Conservation (phyloP, 2,329 filamentous ascomycete species). For the Ophiostoma triangulosporum region DNA sequence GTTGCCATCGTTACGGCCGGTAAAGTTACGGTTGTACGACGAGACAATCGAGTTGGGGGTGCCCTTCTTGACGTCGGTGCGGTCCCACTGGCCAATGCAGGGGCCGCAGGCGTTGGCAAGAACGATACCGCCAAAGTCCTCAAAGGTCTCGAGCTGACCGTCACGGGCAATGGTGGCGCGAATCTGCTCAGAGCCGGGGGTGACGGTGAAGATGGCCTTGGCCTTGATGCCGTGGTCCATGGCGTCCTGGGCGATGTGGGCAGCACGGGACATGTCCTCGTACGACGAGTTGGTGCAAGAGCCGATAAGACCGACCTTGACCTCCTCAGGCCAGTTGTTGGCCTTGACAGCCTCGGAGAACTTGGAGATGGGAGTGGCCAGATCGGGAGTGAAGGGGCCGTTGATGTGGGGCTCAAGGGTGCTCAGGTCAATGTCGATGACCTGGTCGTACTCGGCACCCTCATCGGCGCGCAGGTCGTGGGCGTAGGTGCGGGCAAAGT, state of each 20-base stretch:
- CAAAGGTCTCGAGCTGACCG: constrained; percentile 83
- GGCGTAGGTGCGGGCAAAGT: constrained; percentile 75
- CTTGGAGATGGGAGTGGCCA: constrained; percentile 95
- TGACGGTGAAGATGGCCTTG: constrained; percentile 87
- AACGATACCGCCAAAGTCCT: constrained; percentile 90
- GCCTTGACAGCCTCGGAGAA: constrained; percentile 88
- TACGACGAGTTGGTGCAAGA: constrained; percentile 90
- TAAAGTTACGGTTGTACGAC: constrained; percentile 99
- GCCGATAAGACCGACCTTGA: constrained; percentile 94
- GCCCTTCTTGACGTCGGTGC: constrained; percentile 86
- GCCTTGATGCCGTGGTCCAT: constrained; percentile 87
- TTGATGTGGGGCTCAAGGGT: constrained; percentile 98
- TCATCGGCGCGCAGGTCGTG: constrained; percentile 77
- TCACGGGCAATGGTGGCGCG: constrained; percentile 84
- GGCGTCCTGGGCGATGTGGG: constrained; percentile 82
- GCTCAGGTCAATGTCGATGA: constrained; percentile 90
- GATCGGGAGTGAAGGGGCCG: constrained; percentile 95
- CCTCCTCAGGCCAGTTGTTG: constrained; percentile 90
- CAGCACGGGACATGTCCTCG: constrained; percentile 86
- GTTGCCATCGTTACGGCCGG: constrained; percentile 66
- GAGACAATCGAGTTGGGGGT: constrained; percentile 93
- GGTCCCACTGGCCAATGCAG: constrained; percentile 93
- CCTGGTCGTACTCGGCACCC: constrained; percentile 86
- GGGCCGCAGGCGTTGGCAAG: constrained; percentile 91
- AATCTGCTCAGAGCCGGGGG: constrained; percentile 93